Percentiles rank a stretch among this genome's conserved stretches.
Conservation (phyloP, 176 grass and related monocot genomes). For the Bolboschoenus planiculmis region DNA sequence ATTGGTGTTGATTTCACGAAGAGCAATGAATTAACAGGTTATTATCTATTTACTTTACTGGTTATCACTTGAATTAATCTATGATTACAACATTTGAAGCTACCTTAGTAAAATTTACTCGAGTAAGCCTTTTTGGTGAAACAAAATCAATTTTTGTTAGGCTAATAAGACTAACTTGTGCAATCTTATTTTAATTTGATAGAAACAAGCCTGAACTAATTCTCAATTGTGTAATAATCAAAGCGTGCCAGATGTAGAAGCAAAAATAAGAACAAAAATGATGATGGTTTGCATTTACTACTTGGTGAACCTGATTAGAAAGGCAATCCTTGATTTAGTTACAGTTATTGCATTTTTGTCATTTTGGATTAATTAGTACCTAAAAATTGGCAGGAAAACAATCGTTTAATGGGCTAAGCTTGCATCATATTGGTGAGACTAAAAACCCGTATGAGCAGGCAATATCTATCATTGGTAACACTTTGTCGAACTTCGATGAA, state of each 20-base stretch:
- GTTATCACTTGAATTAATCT: not conserved
- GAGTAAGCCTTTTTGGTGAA: not conserved
- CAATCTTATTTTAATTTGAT: not conserved
- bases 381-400: not conserved
- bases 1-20: conserved; percentile 13
- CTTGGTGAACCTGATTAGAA: not conserved
- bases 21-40: conserved; percentile 16
- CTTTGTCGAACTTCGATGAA: not conserved
- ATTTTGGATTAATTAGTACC: not conserved
- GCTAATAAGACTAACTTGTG: not conserved
- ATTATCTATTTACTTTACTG: not conserved
- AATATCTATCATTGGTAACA: conserved; percentile 13
- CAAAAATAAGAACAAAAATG: not conserved
- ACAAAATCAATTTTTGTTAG: not conserved
- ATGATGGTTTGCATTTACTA: not conserved
- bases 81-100: not conserved
- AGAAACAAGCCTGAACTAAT: not conserved
- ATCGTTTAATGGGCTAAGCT: conserved; percentile 11
- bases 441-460: conserved; percentile 13
- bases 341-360: not conserved
- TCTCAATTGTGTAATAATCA: not conserved
- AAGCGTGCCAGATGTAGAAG: not conserved
- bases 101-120: not conserved
- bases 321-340: not conserved
- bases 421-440: conserved; percentile 15